A percentile compares a stretch with the other conserved stretches of the same genome.
phyloP scores from a whole-genome alignment of 2,329 filamentous ascomycete genomes.

The Ustulina deusta region DNA sequence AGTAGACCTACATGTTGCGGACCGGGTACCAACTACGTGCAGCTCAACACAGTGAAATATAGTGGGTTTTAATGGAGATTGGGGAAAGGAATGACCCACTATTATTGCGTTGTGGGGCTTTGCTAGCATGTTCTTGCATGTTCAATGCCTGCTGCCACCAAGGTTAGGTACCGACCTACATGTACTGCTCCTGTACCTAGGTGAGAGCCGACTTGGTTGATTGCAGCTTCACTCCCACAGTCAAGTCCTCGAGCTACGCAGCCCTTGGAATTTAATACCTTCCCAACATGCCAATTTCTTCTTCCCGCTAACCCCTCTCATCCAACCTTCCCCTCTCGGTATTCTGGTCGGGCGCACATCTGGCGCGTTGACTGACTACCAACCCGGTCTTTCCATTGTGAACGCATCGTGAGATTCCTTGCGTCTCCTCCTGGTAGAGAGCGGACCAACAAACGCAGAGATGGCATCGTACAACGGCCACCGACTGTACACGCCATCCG shows the following conservation, averaged over 20 bases:
- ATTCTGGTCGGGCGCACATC: background rate
- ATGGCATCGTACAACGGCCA: slow-evolving; percentile 46
- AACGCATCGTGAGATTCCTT: background rate
- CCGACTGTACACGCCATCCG: slow-evolving; percentile 40
- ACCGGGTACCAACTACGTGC: background rate
- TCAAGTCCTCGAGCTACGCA: background rate
- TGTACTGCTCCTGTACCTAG: background rate
- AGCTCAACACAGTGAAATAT: background rate
- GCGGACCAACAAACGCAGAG: slow-evolving; percentile 10
- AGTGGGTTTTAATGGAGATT: background rate
- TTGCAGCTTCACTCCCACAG: background rate
- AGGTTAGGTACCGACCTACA: background rate
- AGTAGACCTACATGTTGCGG: too few relatives aligned
- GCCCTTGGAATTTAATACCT: background rate
- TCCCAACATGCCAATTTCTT: slow-evolving; percentile 1
- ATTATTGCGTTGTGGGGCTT: background rate
- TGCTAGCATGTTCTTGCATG: background rate
- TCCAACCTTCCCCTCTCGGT: background rate
- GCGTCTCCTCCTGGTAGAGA: background rate
- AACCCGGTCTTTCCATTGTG: background rate
- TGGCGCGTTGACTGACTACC: background rate
- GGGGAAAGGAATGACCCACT: background rate
- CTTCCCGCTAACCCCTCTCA: background rate
- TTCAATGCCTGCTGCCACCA: too few relatives aligned
- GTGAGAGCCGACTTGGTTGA: too few relatives aligned